Evolutionary conservation across 495 filamentous ascomycete genomes (phyloP), one percentile per base, ranked within the genome.

Genomic region (Podospora pseudopauciseta): DNA sequence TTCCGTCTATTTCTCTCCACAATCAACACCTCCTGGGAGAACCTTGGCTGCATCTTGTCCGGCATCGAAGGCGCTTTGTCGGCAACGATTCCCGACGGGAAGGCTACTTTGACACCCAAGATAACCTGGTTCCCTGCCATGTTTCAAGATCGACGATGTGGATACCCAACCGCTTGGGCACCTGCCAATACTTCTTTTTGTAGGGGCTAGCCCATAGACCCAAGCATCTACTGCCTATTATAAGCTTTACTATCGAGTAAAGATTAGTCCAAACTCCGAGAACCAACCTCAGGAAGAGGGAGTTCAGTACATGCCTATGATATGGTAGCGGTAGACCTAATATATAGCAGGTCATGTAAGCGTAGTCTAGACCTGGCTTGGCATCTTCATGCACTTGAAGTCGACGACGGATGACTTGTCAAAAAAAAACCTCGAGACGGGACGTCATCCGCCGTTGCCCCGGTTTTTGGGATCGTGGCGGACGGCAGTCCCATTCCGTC

Each of bases 401-500:
- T 49, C 15, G 13, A 49, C 15, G 39, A 49, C 39, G 39, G 39
- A 16, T 49, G 39, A 49, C 39, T 49, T 49, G 39, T 39, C 34
- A 4, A 39, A 39, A 49, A 20, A 16, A 58, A 20, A 58, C 3
- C 11, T 61, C 26, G 55, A 67, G 20, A 68, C 70, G 70, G 69
- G 54, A 67, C 60, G 54, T 63, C 63, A 68, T 66, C 67, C 60
- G 53, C 72, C 70, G 70, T n/a, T 55, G 34, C 44, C 67, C 67
- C 65, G 65, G 72, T 70, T 74, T 70, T 56, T 70, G 65, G 67
- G 65, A 67, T 18, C 57, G 30, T 60, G 26, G 66, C 64, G 19
- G 16, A n/a, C 72, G 70, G 70, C 65, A 68, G 39, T 68, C 4
- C 65, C 39, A 71, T 68, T 68, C 65, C 72, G 72, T 68, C 64